These are phyloP conservation scores for Nothopassalora personata DNA, from an alignment of 2,329 filamentous ascomycete species.

Conservation along the genomic window DNA sequence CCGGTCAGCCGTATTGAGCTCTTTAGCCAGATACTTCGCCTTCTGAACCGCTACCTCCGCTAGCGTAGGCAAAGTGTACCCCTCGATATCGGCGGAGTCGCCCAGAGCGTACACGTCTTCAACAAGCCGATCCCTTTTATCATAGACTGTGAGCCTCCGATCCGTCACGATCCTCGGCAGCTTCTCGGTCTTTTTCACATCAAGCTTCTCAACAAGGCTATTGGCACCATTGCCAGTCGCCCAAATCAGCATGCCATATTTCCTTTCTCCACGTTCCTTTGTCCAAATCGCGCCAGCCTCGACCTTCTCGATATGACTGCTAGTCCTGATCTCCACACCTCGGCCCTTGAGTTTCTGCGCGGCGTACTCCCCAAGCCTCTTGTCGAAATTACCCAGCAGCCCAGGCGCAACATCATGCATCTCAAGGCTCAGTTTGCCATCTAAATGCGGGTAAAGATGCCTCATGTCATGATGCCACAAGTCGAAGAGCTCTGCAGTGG, in stretches of 20 bases:
- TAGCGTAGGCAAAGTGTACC: constrained; percentile 32
- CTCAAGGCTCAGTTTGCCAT: constrained; percentile 37
- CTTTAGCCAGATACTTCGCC: constrained; percentile 32
- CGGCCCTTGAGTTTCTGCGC: constrained; percentile 34
- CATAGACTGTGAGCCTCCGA: constrained; percentile 27
- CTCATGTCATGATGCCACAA: constrained; percentile 37
- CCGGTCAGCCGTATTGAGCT: constrained; percentile 24
- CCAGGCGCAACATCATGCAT: constrained; percentile 42
- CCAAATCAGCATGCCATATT: constrained; percentile 38
- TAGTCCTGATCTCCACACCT: constrained; percentile 37
- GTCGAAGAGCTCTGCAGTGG: constrained; percentile 42
- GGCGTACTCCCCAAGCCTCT: constrained; percentile 40
- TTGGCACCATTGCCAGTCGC: constrained; percentile 36
- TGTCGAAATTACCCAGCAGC: constrained; percentile 40
- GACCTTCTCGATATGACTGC: constrained; percentile 35
- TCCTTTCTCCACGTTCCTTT: constrained; percentile 33
- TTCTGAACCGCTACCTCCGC: constrained; percentile 39
- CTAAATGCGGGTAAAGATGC: constrained; percentile 38
- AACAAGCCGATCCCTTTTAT: constrained; percentile 24
- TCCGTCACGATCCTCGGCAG: constrained; percentile 36
- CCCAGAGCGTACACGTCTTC: constrained; percentile 33
- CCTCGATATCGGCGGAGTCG: constrained; percentile 38
- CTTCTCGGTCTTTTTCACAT: constrained; percentile 32
- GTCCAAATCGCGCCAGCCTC: constrained; percentile 33
- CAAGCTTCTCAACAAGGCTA: constrained; percentile 31